Conservation (phyloP, 1,284 basidiomycete species). For the Marasmius fiardii region DNA sequence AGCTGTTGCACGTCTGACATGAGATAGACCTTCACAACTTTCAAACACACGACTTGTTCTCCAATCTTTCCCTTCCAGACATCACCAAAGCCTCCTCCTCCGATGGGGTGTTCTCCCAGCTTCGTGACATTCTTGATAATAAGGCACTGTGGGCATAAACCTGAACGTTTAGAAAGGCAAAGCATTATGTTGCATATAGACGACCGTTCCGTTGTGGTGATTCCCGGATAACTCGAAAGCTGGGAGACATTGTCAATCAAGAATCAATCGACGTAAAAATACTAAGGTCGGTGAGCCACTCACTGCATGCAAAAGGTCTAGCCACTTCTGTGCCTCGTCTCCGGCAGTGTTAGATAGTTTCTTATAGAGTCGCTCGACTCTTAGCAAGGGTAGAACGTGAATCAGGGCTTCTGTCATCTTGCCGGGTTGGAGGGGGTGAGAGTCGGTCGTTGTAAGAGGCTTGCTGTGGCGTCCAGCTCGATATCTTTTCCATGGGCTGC, state of each 20-base stretch:
- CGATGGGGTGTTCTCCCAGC: constrained; percentile 1
- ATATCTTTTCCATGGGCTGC: no score
- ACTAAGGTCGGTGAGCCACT: background rate
- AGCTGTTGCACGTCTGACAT: background rate
- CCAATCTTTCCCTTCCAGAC: constrained; percentile 5
- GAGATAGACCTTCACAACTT: constrained; percentile 2
- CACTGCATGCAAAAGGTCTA: background rate
- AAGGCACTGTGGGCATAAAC: constrained; percentile 1
- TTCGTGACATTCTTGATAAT: constrained; percentile 2
- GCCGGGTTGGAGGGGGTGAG: no score
- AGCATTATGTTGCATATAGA: constrained; percentile 1
- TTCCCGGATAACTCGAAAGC: background rate
- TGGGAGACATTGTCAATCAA: background rate
- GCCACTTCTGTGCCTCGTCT: background rate
- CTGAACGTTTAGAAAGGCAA: background rate
- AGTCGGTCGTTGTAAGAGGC: no score
- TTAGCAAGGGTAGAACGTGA: no score
- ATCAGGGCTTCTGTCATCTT: no score
- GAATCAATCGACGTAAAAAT: background rate
- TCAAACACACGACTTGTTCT: constrained; percentile 1
- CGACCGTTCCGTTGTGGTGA: background rate
- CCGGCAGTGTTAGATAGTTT: no score
- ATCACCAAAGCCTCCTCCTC: constrained; percentile 5
- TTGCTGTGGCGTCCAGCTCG: no score
- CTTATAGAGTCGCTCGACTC: no score